A percentile compares a stretch with the other conserved stretches of the same genome.
These are phyloP conservation scores for Teunomyces aglyptinius DNA, from an alignment of 805 yeast genomes.

Conservation along the genomic window DNA sequence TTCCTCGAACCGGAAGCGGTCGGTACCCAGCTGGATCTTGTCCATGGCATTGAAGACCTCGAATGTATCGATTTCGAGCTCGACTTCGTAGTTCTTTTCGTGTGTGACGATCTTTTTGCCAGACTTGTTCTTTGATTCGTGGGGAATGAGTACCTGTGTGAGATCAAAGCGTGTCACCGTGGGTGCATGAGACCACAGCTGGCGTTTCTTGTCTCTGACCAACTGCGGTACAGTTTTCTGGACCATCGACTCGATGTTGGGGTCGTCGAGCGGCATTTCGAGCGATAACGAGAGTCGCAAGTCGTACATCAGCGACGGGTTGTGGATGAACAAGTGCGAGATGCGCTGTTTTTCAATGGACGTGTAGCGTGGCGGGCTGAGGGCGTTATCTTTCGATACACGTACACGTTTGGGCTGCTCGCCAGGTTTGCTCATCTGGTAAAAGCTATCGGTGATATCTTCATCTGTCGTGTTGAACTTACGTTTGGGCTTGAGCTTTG, in stretches of 20 bases:
- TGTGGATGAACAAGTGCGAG: constrained; percentile 66
- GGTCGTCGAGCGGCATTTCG: constrained; percentile 70
- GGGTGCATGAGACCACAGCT: constrained; percentile 68
- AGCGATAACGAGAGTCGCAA: constrained; percentile 70
- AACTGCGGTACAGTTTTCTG: constrained; percentile 51
- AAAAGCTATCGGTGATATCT: constrained; percentile 61
- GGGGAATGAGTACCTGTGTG: constrained; percentile 52
- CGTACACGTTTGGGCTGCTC: constrained; percentile 65
- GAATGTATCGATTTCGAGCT: constrained; percentile 38
- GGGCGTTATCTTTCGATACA: constrained; percentile 58
- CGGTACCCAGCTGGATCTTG: constrained; percentile 39
- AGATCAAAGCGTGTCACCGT: constrained; percentile 73
- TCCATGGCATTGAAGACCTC: constrained; percentile 44
- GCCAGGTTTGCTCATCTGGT: constrained; percentile 59
- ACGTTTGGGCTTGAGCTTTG: constrained; percentile 34
- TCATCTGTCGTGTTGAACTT: constrained; percentile 61
- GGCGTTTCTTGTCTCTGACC: constrained; percentile 70
- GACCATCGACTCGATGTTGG: constrained; percentile 51
- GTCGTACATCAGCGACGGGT: constrained; percentile 79
- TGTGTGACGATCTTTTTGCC: constrained; percentile 37
- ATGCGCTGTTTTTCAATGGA: constrained; percentile 72
- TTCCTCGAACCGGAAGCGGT: constrained; percentile 57
- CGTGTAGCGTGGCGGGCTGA: constrained; percentile 64
- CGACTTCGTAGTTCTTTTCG: constrained; percentile 38
- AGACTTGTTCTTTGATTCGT: constrained; percentile 32